A percentile compares a stretch with the other conserved stretches of the same genome.
Conservation (phyloP, 1,284 basidiomycete genomes). For the Trichosporon sp. region DNA sequence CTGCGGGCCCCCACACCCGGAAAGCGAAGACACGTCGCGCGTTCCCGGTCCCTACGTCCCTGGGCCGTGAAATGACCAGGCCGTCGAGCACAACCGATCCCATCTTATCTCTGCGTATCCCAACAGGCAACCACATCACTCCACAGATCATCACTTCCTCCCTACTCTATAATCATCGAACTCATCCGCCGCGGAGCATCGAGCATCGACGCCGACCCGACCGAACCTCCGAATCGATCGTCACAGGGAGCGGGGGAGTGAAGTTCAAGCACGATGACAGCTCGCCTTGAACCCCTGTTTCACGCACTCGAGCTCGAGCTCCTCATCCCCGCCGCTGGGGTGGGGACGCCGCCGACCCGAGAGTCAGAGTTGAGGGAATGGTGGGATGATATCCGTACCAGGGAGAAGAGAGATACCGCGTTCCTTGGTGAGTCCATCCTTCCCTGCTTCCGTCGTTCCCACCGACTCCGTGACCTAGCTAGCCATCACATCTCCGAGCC, state of each 20-base stretch:
- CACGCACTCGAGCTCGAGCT: constrained; percentile 66
- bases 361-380: constrained; percentile 60
- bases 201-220: no score
- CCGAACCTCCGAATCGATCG: no score
- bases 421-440: constrained; percentile 68
- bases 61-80: not conserved
- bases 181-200: not conserved
- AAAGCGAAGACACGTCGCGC: not conserved
- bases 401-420: constrained; percentile 55
- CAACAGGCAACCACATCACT: not conserved
- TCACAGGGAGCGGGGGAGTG: no score
- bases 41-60: not conserved
- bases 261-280: not conserved
- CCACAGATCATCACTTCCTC: not conserved
- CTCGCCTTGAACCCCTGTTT: constrained; percentile 58
- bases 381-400: constrained; percentile 59
- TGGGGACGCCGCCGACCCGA: not conserved
- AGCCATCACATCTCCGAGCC: no score
- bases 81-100: not conserved
- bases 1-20: not conserved
- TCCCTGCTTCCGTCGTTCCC: no score
- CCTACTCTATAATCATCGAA: not conserved
- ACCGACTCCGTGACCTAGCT: not conserved
- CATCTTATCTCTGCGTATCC: not conserved
- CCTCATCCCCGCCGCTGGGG: constrained; percentile 60